Evolutionary conservation across 345 rosid species (phyloP), one percentile per base, ranked within the genome.

Genomic region (Bruguiera gymnorhiza): DNA sequence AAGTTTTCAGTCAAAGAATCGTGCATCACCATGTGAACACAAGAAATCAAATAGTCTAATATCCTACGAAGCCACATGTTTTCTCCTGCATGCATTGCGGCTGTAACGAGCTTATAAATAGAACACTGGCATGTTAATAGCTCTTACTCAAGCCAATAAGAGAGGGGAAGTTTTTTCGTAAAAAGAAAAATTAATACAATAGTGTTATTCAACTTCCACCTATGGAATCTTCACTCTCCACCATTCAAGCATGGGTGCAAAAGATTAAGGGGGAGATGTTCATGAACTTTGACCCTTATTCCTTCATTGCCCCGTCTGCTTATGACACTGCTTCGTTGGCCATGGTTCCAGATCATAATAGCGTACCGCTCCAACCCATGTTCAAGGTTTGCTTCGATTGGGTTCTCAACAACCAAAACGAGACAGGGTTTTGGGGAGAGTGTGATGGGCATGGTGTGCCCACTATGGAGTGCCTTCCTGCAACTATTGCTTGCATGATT

Each of bases 261-360:
- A 73, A 77, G 66, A 70, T 83, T 23, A 85, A 78, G 65, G 63
- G 58, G 65, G 75, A 76, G 7, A 48, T 82, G 61, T 65, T 77
- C 5, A 15, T 37, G 0, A 55, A 34, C 67, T 56, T 51, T 1
- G 67, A 81, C 73, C 74, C 83, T 2, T 62, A 73, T 70, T 64
- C 77, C 0, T 73, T 73, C n/a, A 75, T 85, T 54, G 76, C 86
- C 8, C 64, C 83, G 62, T 85, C 87, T 0, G 82, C 92, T 37
- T 88, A 88, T 52, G 88, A 88, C 55, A 81, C 87, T 1, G 88
- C 92, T 31, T 88, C 88, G 88, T 67, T 88, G 71, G 83, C 86
- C 55, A 81, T 88, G 87, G 67, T 88, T 36, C 85, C 86, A 20
- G 73, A 74, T 32, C 48, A 9, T 10, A 29, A 39, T 27, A 24